Conservation (phyloP, 2,329 filamentous ascomycete species). For the Geosmithia putterillii region DNA sequence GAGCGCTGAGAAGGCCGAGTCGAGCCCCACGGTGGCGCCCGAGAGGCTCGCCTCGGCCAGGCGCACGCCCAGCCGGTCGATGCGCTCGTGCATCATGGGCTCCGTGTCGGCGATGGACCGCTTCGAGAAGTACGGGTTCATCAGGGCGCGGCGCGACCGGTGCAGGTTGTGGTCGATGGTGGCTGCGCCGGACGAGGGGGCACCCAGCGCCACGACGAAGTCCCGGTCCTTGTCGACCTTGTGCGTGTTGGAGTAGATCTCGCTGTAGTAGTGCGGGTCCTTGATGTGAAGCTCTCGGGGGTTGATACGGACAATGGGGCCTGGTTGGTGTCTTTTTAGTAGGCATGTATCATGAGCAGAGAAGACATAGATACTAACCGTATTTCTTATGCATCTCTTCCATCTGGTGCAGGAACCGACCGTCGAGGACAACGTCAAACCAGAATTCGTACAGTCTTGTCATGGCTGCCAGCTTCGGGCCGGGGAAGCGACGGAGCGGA, state of each 20-base stretch:
- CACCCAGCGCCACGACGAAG: conserved; percentile 2
- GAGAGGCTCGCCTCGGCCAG: conserved; percentile 1
- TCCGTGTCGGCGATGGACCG: conserved; percentile 6
- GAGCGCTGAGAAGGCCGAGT: conserved; percentile 8
- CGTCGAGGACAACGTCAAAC: conserved; percentile 11
- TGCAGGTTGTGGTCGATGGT: conserved; percentile 5
- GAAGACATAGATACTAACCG: conserved; percentile 8
- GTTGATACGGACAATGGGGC: conserved; percentile 4
- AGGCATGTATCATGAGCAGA: not conserved
- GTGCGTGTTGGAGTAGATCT: conserved; percentile 7
- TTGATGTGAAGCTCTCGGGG: conserved; percentile 12
- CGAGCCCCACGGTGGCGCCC: conserved; percentile 4
- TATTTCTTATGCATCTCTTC: conserved; percentile 15
- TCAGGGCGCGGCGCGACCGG: conserved; percentile 6
- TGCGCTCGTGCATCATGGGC: conserved; percentile 7
- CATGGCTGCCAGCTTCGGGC: not conserved
- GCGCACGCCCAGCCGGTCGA: conserved; percentile 4
- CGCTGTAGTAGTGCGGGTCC: conserved; percentile 13
- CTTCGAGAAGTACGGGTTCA: conserved; percentile 13
- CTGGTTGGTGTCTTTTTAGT: conserved; percentile 2
- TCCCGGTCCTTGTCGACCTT: conserved; percentile 2
- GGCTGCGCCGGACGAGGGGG: conserved; percentile 4
- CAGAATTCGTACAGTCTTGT: conserved; percentile 12
- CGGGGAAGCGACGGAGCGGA: not conserved
- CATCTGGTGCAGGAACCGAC: conserved; percentile 12